Base-by-base conservation (phyloP, 2,329 filamentous ascomycete genomes). In the Corynespora cassiicola region DNA sequence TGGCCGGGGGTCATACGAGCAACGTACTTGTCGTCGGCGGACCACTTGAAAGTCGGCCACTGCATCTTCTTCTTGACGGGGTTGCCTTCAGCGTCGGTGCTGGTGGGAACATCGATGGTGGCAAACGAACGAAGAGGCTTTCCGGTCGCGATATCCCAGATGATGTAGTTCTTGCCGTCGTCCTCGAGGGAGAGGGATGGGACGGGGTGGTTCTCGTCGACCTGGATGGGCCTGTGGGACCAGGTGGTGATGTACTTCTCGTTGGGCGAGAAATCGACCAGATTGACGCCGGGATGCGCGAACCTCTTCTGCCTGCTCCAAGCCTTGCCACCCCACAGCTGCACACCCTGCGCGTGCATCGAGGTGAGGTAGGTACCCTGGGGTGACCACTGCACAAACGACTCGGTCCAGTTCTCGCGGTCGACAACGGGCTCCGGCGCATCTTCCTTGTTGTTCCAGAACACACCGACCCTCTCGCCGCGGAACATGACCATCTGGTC, bases 1-100 rank as follows among this genome's bases (percentile, higher is more conserved):
- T 90, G 83, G 52, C 87, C 88, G 52, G 90, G 90, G 47, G 85
- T 90, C 76, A 97, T 84, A 48, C 94, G 85, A 15, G 94, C 94
- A 47, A 97, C 91, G 68, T 96, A 99, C 71, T 95, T 94, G 74
- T 96, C 90, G 65, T 99, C 94, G 3, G 94, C 79, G 19, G 94
- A 97, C 94, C 94, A 99, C 77, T 99, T 99, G 84, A 99, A 99
- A 2, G 92, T 91, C 16, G 94, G 94, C 94, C 94, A 99, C 65
- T 94, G 88, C 58, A 95, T 84, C 81, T 96, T 96, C 71, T 90
- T 89, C 79, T 95, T 95, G 51, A 81, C 75, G 19, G 82, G 80
- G 45, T 82, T 77, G 45, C 82, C 82, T 23, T 85, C 81, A 23
- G 77, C 77, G 39, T 85, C 84, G 32, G 70, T 72, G 31, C 81